phyloP scores from a whole-genome alignment of 129 eudicot genomes.

The Glebionis coronaria region DNA sequence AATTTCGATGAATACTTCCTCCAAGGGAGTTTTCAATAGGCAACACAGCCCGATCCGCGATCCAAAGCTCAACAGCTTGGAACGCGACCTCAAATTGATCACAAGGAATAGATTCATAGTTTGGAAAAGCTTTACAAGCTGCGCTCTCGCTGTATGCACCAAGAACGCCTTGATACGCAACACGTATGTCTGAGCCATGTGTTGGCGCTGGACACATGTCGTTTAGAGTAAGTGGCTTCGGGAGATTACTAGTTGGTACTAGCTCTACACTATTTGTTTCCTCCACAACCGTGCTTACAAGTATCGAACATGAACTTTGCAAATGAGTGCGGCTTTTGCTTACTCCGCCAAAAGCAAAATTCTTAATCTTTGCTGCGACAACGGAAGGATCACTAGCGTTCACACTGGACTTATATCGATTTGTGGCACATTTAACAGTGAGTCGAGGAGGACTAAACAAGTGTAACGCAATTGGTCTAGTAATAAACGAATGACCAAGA shows the following conservation, averaged over 20 bases:
- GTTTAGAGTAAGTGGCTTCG: slow-evolving; percentile 57
- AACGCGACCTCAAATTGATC: no score
- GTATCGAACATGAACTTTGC: slow-evolving; percentile 71
- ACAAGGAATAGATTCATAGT: no score
- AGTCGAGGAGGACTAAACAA: neutral
- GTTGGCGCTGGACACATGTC: no score
- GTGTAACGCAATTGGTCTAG: neutral
- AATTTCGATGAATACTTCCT: no score
- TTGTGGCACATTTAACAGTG: neutral
- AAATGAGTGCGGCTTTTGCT: slow-evolving; percentile 52
- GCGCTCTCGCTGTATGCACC: no score
- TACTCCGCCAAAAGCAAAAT: slow-evolving; percentile 14
- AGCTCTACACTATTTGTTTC: slow-evolving; percentile 19
- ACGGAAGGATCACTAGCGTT: neutral
- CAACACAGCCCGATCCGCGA: no score
- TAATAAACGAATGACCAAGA: neutral
- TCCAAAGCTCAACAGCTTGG: no score
- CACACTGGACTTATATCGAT: neutral
- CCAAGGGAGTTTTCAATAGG: no score
- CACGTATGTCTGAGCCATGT: no score
- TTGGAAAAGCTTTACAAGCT: no score
- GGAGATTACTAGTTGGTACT: slow-evolving; percentile 30
- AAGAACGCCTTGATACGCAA: no score
- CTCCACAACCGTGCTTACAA: slow-evolving; percentile 47
- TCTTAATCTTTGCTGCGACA: no score